A percentile compares a stretch with the other conserved stretches of the same genome.
These are phyloP conservation scores for Talaromyces sp. DNA, from an alignment of 2,329 filamentous ascomycete genomes.

Conservation along the genomic window DNA sequence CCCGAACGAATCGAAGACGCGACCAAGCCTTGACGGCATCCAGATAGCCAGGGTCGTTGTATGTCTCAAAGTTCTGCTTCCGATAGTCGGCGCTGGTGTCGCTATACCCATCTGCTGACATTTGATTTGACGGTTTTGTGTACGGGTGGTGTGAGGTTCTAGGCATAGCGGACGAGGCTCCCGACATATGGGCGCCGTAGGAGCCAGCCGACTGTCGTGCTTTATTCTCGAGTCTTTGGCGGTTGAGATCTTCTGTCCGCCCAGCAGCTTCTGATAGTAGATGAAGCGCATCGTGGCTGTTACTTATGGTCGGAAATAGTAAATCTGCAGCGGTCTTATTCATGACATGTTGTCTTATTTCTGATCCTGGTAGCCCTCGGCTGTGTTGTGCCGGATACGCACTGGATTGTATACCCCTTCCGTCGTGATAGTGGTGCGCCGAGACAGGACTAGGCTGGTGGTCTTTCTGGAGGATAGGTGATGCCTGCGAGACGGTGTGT, in stretches of 20 bases:
- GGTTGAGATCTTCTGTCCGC: constrained; percentile 50
- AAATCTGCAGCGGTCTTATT: constrained; percentile 61
- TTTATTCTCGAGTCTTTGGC: constrained; percentile 50
- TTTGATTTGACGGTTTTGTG: constrained; percentile 40
- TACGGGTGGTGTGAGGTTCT: constrained; percentile 37
- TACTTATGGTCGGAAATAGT: constrained; percentile 71
- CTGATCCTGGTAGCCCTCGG: constrained; percentile 6
- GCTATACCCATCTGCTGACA: constrained; percentile 50
- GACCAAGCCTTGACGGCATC: constrained; percentile 85
- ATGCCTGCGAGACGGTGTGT: constrained; percentile 25
- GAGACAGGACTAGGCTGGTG: constrained; percentile 32
- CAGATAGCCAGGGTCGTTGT: constrained; percentile 44
- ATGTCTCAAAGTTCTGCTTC: constrained; percentile 29
- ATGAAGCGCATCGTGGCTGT: constrained; percentile 88
- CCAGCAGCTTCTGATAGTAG: constrained; percentile 81
- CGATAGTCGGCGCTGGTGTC: constrained; percentile 30
- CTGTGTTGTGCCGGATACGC: constrained; percentile 35
- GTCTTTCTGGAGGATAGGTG: constrained; percentile 26
- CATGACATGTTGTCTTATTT: constrained; percentile 54
- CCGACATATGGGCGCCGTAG: constrained; percentile 40
- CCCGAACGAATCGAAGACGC: constrained; percentile 88
- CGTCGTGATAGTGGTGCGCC: constrained; percentile 31
- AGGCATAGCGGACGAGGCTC: constrained; percentile 33
- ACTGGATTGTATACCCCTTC: constrained; percentile 29
- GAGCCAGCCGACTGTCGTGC: constrained; percentile 41